Evolutionary conservation across 2,329 filamentous ascomycete genomes (phyloP), one percentile per base, ranked within the genome.

Genomic region (Metarhizium brunneum): DNA sequence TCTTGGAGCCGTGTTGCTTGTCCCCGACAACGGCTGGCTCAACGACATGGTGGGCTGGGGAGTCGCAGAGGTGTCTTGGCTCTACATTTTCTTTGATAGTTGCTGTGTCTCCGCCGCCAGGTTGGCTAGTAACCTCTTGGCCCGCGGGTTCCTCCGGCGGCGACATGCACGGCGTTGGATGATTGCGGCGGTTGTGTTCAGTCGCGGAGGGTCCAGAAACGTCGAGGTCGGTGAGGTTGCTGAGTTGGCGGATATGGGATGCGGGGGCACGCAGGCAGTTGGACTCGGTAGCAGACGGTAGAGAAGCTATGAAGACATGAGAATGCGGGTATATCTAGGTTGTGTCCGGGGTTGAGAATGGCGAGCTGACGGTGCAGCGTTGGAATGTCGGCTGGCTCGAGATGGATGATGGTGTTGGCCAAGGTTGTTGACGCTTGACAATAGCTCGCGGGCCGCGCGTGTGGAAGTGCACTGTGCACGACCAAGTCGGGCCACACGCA

Each of bases 141-240:
- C 62, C 57, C 53, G 63, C 57, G 56, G 65, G 62, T 47, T 61
- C 60, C 60, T 68, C 68, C 55, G 66, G 66, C 58, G 67, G 67
- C 68, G 69, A 71, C 69, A 72, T 72, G 62, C 69, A 70, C 60
- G 56, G 57, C 55, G 55, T 53, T 40, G 20, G 30, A 47, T 43
- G 47, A 13, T 20, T 48, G 18, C 35, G 43, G 50, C 16, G 36
- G 53, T 52, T 6, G 38, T 42, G 16, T 49, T 42, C 30, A n/a
- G n/a, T 35, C 32, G 40, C 11, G 40, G 14, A 14, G n/a, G 11
- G 40, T 51, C 20, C 4, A 14, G 43, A 50, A 32, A 6, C 40
- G 52, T 42, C 35, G 45, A 40, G 42, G 43, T 20, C 42, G 42
- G 25, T 25, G 25, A 25, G 25, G 25, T 25, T 25, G 25, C 25